Evolutionary conservation across 192 early-diverging fungal species (phyloP), one percentile per base, ranked within the genome.

Genomic region (Entrophospora sp.): DNA sequence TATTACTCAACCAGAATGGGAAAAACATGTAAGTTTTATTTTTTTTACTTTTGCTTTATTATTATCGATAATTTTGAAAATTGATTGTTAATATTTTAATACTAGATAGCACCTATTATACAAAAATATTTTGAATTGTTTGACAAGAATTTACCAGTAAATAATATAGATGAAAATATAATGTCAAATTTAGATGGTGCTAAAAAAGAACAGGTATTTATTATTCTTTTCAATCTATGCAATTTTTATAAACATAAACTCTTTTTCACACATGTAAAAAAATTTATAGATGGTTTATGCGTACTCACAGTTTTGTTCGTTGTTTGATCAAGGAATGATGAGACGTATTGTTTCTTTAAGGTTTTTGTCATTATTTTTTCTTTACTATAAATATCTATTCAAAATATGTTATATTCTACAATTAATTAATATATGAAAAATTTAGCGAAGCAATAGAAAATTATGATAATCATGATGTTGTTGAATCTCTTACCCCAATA

Each of bases 61-160:
- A 6, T 10, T 22, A 3, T 56, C 18, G 34, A 18, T 64, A 30
- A 18, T 40, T 32, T 12, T 5, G 52, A 40, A 37, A 25, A 5
- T 30, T 44, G 40, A 5, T 25, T 14, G 1, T 24, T 22, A 18
- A 12, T 7, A 38, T 63, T 31, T 45, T 20, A 38, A 32, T 24
- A 38, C 24, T 70, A 84, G 82, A 76, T 84, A 18, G 73, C 76
- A 16, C 79, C 83, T 4, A 75, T 77, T 14, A 51, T 84, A 4
- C 77, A 78, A 73, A 82, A 80, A 56, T 84, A 84, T 48, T 84
- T 84, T 65, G 80, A 81, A 12, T 76, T 74, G 13, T 84, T 84
- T 64, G 72, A 69, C 67, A 73, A 61, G 2, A 78, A 58, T 9
- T 68, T 57, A 5, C 65, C 66, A 55, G 71, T 51, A 48, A 51